Evolutionary conservation across 2,329 filamentous ascomycete species (phyloP).

Genomic region (Hypoxylon sp.): DNA sequence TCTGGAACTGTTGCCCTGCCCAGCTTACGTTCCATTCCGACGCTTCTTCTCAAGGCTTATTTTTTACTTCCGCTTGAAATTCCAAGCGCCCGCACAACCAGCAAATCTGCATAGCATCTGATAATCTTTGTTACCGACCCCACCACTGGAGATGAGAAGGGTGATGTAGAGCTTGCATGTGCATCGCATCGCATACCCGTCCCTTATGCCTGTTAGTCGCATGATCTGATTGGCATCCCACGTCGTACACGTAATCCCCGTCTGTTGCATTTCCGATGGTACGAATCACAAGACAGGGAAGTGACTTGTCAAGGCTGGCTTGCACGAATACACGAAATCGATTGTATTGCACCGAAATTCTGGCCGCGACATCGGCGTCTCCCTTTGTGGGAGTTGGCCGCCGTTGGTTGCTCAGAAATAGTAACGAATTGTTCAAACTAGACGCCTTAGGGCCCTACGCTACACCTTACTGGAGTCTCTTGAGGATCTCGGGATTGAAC

Average conservation of each 20-base stretch:
- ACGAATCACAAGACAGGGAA: conserved; percentile 19
- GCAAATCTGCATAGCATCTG: conserved; percentile 12
- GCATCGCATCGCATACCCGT: conserved; percentile 43
- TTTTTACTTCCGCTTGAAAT: conserved; percentile 8
- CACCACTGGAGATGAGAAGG: conserved; percentile 24
- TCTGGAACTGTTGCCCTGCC: not conserved
- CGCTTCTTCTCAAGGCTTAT: conserved; percentile 11
- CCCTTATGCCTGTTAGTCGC: conserved; percentile 4
- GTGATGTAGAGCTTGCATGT: conserved; percentile 22
- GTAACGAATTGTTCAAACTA: conserved; percentile 15
- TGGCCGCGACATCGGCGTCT: conserved; percentile 41
- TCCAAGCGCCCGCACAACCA: conserved; percentile 3
- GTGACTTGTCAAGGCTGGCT: conserved; percentile 18
- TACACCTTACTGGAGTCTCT: conserved; percentile 20
- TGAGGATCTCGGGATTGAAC: conserved; percentile 29
- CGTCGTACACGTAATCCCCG: conserved; percentile 35
- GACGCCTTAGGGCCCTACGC: conserved; percentile 10
- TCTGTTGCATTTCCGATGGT: conserved; percentile 10
- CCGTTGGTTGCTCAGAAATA: conserved; percentile 4
- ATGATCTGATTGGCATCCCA: conserved; percentile 25
- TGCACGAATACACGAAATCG: conserved; percentile 29
- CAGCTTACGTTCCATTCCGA: not conserved
- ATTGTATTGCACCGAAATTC: conserved; percentile 33
- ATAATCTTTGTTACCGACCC: conserved; percentile 18
- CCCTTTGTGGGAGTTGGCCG: conserved; percentile 5